Percentiles rank a stretch among this genome's conserved stretches.
phyloP scores from a whole-genome alignment of 768 basidiomycete species.

The Trametes cingulata region DNA sequence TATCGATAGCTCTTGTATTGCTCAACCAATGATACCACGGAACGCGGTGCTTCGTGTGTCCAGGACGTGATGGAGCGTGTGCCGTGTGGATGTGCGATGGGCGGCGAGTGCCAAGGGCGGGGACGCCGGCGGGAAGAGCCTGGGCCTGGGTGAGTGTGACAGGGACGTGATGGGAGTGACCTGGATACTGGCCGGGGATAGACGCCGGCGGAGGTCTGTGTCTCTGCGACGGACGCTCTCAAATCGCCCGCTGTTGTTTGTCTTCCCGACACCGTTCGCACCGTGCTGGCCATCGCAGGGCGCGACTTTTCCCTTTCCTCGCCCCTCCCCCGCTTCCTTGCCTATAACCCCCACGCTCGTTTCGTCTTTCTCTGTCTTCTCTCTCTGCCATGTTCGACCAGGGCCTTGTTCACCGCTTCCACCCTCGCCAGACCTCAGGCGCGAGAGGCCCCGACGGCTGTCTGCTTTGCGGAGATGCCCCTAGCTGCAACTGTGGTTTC shows the following conservation, averaged over 20 bases:
- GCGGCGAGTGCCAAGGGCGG: not conserved
- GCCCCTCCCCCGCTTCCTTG: conserved; percentile 4
- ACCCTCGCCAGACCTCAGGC: conserved; percentile 23
- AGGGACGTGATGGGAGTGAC: conserved; percentile 16
- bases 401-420: conserved; percentile 15
- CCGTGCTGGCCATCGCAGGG: conserved; percentile 35
- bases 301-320: conserved; percentile 17
- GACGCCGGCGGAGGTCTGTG: not conserved
- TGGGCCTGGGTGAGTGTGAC: conserved; percentile 18
- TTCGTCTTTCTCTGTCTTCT: conserved; percentile 13
- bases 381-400: conserved; percentile 19
- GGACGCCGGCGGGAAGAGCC: not conserved
- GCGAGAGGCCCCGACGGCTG: conserved; percentile 34
- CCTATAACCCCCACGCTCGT: conserved; percentile 29
- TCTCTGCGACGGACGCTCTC: not conserved
- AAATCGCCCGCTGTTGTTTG: conserved; percentile 10
- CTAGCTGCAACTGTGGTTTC: conserved; percentile 53
- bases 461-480: conserved; percentile 48
- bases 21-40: conserved; percentile 17
- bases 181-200: conserved; percentile 1
- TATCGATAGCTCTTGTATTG: conserved; percentile 23
- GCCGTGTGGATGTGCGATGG: not conserved
- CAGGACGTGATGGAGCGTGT: not conserved
- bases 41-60: not conserved
- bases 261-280: conserved; percentile 28